phyloP scores from a whole-genome alignment of 768 basidiomycete genomes.

The Boletus subparvulus region DNA sequence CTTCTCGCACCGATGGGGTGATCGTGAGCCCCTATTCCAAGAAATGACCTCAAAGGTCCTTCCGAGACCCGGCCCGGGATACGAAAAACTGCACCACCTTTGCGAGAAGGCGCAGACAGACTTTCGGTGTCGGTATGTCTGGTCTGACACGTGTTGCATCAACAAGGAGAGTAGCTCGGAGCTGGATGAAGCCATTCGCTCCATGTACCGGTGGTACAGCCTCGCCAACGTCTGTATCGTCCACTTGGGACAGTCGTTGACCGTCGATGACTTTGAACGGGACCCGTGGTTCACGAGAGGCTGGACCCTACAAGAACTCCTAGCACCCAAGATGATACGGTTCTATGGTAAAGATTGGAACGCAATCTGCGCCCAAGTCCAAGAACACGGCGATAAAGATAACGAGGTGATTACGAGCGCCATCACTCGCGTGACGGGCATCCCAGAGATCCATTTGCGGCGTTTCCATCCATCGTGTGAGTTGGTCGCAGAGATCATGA shows the following conservation, averaged over 20 bases:
- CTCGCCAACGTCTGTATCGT: constrained; percentile 20
- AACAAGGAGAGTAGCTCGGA: constrained; percentile 14
- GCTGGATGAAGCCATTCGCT: constrained; percentile 10
- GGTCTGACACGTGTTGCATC: constrained; percentile 14
- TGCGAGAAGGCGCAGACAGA: constrained; percentile 8
- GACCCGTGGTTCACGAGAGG: constrained; percentile 17
- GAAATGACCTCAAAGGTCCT: constrained; percentile 1
- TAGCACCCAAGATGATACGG: constrained; percentile 5
- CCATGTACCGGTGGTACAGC: constrained; percentile 19
- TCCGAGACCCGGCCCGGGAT: constrained; percentile 1
- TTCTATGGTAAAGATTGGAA: constrained; percentile 17
- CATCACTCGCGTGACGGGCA: constrained; percentile 7
- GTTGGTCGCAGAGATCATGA: constrained; percentile 8
- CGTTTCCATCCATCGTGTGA: constrained; percentile 4
- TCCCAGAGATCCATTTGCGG: not conserved
- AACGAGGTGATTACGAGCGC: not conserved
- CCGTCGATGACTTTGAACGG: constrained; percentile 12
- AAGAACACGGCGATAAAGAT: constrained; percentile 4
- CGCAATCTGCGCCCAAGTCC: constrained; percentile 1
- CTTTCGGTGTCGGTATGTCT: constrained; percentile 10
- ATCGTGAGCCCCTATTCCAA: constrained; percentile 3
- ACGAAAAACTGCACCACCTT: constrained; percentile 4
- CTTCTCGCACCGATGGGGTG: constrained; percentile 12
- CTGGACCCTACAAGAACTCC: constrained; percentile 17
- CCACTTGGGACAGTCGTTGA: constrained; percentile 7